phyloP scores from a whole-genome alignment of 257 asterid species.

The Solanum ossicruentum region DNA sequence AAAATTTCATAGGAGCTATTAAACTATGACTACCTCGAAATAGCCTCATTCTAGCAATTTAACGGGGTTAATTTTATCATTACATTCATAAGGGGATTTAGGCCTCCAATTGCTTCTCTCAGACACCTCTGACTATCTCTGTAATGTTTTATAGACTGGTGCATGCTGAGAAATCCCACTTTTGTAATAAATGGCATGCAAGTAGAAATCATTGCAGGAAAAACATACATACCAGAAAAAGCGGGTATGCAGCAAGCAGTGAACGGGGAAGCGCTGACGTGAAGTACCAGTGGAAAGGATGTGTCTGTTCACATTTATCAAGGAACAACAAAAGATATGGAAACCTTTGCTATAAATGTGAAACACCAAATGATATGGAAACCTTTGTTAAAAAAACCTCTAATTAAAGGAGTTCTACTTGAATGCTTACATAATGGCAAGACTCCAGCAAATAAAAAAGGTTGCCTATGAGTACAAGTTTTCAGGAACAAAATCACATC shows the following conservation, averaged over 20 bases:
- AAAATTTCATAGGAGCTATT: neutral
- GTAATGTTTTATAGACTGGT: neutral
- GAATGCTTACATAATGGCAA: neutral
- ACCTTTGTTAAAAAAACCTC: neutral
- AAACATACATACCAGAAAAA: conserved; percentile 61
- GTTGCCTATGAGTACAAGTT: neutral
- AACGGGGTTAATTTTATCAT: neutral
- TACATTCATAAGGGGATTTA: neutral
- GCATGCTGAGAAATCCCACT: neutral
- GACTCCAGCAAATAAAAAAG: neutral
- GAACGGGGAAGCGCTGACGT: conserved; percentile 98
- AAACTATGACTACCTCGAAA: neutral
- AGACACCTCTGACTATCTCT: neutral
- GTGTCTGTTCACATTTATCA: conserved; percentile 45
- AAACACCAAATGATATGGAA: conserved; percentile 7
- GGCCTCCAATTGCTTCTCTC: neutral
- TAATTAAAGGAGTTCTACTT: neutral
- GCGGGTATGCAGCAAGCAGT: conserved; percentile 78
- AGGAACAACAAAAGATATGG: conserved; percentile 13
- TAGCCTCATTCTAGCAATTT: neutral
- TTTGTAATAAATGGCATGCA: neutral
- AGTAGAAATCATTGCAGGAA: neutral
- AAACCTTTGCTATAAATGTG: neutral
- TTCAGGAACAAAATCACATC: neutral
- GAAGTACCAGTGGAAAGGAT: conserved; percentile 91